phyloP scores from a whole-genome alignment of 495 filamentous ascomycete genomes.

The Bacidia gigantensis region DNA sequence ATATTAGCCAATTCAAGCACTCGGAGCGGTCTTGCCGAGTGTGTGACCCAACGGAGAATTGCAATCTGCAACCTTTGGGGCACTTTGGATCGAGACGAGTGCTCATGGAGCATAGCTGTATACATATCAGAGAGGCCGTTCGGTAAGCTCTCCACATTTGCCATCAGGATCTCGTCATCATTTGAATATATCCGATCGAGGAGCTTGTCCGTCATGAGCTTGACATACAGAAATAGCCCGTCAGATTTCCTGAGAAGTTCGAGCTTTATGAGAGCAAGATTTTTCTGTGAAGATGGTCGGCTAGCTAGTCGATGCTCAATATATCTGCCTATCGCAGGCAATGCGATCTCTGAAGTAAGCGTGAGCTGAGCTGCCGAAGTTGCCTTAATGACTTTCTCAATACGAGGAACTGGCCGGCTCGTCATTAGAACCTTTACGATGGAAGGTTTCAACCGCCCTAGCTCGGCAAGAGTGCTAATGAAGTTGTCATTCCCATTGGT shows the following conservation, averaged over 20 bases:
- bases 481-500: constrained; percentile 29
- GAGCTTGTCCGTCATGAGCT: constrained; percentile 33
- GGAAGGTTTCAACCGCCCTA: constrained; percentile 27
- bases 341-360: constrained; percentile 27
- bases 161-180: constrained; percentile 8
- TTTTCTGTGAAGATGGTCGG: constrained; percentile 8
- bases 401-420: constrained; percentile 25
- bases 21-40: constrained; percentile 36
- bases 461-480: constrained; percentile 19
- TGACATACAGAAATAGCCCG: constrained; percentile 33
- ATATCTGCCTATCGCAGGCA: constrained; percentile 29
- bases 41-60: constrained; percentile 35
- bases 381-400: constrained; percentile 19
- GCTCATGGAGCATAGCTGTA: constrained; percentile 27
- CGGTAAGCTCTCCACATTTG: constrained; percentile 23
- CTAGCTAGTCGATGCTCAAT: constrained; percentile 21
- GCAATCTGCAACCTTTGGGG: constrained; percentile 28
- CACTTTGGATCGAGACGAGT: constrained; percentile 25
- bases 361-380: constrained; percentile 19
- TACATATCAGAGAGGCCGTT: constrained; percentile 34
- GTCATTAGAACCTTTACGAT: constrained; percentile 32
- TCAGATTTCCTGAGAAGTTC: constrained; percentile 17
- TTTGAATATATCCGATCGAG: constrained; percentile 14
- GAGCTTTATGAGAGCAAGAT: constrained; percentile 8
- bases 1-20: constrained; percentile 32